A percentile compares a stretch with the other conserved stretches of the same genome.
These are phyloP conservation scores for Apiospora pterosperma DNA, from an alignment of 2,329 filamentous ascomycete species.

Conservation along the genomic window DNA sequence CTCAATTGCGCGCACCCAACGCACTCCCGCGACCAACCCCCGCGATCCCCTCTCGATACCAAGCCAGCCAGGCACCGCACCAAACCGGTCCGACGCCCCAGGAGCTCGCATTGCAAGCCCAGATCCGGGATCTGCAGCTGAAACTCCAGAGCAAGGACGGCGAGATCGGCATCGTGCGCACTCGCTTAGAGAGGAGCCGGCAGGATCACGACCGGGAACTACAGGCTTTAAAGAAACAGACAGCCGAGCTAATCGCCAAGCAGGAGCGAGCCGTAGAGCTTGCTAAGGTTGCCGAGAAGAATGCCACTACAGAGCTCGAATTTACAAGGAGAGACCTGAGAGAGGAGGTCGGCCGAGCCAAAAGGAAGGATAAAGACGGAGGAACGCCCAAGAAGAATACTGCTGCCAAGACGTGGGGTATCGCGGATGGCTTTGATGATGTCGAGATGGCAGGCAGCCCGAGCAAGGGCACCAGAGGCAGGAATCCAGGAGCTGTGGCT, in stretches of 20 bases:
- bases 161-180: conserved; percentile 72
- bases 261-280: conserved; percentile 63
- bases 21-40: conserved; percentile 24
- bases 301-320: conserved; percentile 64
- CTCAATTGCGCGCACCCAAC: conserved; percentile 38
- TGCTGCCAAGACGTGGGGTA: conserved; percentile 48
- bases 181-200: conserved; percentile 60
- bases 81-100: conserved; percentile 24
- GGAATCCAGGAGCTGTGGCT: conserved; percentile 40
- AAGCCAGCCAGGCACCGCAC: conserved; percentile 27
- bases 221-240: conserved; percentile 56
- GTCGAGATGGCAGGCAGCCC: conserved; percentile 54
- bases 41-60: conserved; percentile 30
- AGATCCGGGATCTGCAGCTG: conserved; percentile 49
- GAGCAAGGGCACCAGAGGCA: conserved; percentile 44
- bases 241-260: conserved; percentile 60
- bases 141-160: conserved; percentile 63
- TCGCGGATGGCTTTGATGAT: conserved; percentile 77
- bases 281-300: conserved; percentile 62
- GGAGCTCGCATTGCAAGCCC: conserved; percentile 47
- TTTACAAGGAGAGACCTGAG: conserved; percentile 71
- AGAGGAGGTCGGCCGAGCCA: conserved; percentile 49
- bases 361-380: conserved; percentile 40
- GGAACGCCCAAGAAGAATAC: conserved; percentile 60
- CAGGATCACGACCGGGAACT: conserved; percentile 63